These are phyloP conservation scores for Arthromyces matolae DNA, from an alignment of 768 basidiomycete species.

Conservation along the genomic window DNA sequence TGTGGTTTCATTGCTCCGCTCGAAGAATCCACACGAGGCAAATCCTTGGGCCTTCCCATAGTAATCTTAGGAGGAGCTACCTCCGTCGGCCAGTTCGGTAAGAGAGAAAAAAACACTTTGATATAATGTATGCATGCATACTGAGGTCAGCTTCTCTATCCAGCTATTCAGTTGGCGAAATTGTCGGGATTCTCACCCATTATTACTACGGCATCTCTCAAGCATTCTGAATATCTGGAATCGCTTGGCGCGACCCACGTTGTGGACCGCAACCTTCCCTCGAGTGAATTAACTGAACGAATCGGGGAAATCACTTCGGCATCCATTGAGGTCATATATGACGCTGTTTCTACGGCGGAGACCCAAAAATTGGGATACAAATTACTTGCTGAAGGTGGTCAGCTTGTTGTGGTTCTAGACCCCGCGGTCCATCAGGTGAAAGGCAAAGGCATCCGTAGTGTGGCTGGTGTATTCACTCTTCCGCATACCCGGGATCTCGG, in stretches of 20 bases:
- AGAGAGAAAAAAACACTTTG: no score
- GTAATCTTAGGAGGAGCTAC: conserved; percentile 35
- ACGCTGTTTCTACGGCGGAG: conserved; percentile 26
- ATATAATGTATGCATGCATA: background rate
- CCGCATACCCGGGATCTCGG: conserved; percentile 9
- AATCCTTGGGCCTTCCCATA: conserved; percentile 27
- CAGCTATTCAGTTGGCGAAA: conserved; percentile 28
- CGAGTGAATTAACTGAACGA: background rate
- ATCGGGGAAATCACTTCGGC: conserved; percentile 17
- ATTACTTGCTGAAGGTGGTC: conserved; percentile 35
- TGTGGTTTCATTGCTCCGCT: conserved; percentile 28
- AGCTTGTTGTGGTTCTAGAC: conserved; percentile 22
- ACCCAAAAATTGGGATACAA: conserved; percentile 35
- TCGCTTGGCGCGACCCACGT: conserved; percentile 17
- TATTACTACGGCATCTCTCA: conserved; percentile 14
- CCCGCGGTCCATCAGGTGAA: conserved; percentile 17
- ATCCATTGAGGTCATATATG: conserved; percentile 22
- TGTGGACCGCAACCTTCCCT: conserved; percentile 16
- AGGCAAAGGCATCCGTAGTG: conserved; percentile 7
- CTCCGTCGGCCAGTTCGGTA: conserved; percentile 35
- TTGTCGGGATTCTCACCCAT: conserved; percentile 37
- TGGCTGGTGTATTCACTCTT: conserved; percentile 1
- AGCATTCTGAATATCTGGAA: background rate
- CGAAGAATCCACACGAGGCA: conserved; percentile 26
- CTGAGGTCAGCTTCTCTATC: background rate